Percentiles rank a stretch among this genome's conserved stretches.
phyloP scores from a whole-genome alignment of 805 yeast genomes.

The Candida ulmi region DNA sequence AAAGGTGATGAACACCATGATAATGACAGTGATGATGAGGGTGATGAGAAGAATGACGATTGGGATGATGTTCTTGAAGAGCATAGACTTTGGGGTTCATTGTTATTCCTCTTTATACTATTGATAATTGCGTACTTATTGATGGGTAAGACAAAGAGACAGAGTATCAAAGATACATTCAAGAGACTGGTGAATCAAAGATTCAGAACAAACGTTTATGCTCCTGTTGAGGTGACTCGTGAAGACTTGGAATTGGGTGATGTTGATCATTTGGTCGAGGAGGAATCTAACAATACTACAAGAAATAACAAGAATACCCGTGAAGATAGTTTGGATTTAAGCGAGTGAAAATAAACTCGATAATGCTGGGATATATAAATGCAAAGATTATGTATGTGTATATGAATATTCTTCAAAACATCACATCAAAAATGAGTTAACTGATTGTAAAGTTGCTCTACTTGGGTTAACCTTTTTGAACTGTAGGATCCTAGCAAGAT shows the following conservation, averaged over 20 bases:
- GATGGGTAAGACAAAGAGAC: slow-evolving; percentile 28
- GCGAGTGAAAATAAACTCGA: no score
- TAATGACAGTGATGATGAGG: slow-evolving; percentile 19
- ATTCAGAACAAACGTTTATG: slow-evolving; percentile 4
- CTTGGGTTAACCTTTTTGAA: slow-evolving; percentile 63
- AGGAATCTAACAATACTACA: background rate
- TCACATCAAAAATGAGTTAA: slow-evolving; percentile 53
- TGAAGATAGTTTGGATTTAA: background rate
- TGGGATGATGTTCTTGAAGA: slow-evolving; percentile 29
- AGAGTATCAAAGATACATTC: slow-evolving; percentile 10
- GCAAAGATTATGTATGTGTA: no score
- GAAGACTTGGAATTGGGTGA: slow-evolving; percentile 15
- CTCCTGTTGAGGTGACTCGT: background rate
- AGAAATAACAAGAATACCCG: background rate
- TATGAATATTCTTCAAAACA: background rate
- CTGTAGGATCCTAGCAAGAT: slow-evolving; percentile 45
- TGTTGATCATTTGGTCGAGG: slow-evolving; percentile 4
- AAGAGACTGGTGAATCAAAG: slow-evolving; percentile 7
- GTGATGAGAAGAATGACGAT: slow-evolving; percentile 32
- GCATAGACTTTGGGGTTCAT: slow-evolving; percentile 32
- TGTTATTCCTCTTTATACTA: slow-evolving; percentile 27
- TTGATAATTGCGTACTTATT: slow-evolving; percentile 26
- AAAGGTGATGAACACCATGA: slow-evolving; percentile 20
- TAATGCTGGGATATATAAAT: no score
- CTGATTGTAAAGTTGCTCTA: slow-evolving; percentile 69